Evolutionary conservation across 2,329 filamentous ascomycete species (phyloP).

Genomic region (Fusarium tanahbumbuense): DNA sequence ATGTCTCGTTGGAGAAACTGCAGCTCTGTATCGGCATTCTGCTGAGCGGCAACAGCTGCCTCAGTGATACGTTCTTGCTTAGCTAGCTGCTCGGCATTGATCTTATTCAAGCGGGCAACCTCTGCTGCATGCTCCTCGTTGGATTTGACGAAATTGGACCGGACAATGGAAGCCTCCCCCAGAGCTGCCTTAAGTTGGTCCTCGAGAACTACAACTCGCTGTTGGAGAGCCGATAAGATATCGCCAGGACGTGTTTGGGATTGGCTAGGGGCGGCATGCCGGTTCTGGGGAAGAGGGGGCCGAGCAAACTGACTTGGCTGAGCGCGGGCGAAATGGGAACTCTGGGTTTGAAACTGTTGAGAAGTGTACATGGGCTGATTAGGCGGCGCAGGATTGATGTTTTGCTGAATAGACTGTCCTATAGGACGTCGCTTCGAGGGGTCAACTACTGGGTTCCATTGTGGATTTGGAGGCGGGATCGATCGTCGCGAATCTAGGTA

Average conservation of each 20-base stretch:
- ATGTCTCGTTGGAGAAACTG: slow-evolving; percentile 80
- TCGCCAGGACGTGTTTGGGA: slow-evolving; percentile 49
- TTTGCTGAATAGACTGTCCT: slow-evolving; percentile 30
- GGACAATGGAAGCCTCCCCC: slow-evolving; percentile 81
- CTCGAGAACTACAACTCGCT: slow-evolving; percentile 64
- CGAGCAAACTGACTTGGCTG: slow-evolving; percentile 58
- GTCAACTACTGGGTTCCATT: slow-evolving; percentile 54
- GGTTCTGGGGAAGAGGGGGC: slow-evolving; percentile 48
- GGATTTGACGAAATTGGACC: slow-evolving; percentile 73
- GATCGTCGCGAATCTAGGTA: slow-evolving; percentile 41
- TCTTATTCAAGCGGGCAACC: slow-evolving; percentile 69
- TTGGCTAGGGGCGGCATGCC: slow-evolving; percentile 38
- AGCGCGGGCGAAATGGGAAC: slow-evolving; percentile 47
- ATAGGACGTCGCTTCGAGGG: slow-evolving; percentile 36
- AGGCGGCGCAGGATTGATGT: slow-evolving; percentile 23
- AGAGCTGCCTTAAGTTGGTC: slow-evolving; percentile 70
- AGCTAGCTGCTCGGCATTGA: slow-evolving; percentile 71
- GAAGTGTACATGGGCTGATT: slow-evolving; percentile 46
- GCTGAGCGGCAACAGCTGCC: slow-evolving; percentile 71
- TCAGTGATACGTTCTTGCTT: slow-evolving; percentile 74
- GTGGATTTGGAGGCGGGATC: slow-evolving; percentile 52
- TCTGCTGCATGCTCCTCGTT: slow-evolving; percentile 72
- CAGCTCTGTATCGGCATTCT: slow-evolving; percentile 74
- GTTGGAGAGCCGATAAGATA: slow-evolving; percentile 61
- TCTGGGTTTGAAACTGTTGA: slow-evolving; percentile 48